phyloP scores from a whole-genome alignment of 257 asterid species.

The Lycium barbarum region DNA sequence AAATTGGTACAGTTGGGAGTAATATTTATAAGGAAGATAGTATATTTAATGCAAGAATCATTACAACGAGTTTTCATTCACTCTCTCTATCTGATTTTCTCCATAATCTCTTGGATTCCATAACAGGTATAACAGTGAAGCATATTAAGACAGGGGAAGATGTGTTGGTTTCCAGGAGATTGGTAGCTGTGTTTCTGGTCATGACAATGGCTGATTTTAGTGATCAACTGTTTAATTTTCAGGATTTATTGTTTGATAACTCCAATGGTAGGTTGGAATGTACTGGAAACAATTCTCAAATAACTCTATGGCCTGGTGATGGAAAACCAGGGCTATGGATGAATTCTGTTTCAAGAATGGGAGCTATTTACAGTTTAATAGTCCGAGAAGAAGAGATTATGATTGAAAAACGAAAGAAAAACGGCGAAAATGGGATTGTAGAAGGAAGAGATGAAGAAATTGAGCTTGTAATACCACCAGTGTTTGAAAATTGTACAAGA shows the following conservation, averaged over 20 bases:
- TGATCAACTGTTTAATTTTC: constrained; percentile 76
- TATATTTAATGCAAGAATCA: no score
- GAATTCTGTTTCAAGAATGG: constrained; percentile 75
- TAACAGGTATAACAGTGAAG: constrained; percentile 46
- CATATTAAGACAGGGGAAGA: constrained; percentile 85
- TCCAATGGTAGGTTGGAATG: constrained; percentile 66
- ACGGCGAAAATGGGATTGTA: background rate
- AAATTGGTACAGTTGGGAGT: no score
- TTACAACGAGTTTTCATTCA: no score
- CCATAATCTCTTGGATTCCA: no score
- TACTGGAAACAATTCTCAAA: constrained; percentile 50
- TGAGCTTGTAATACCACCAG: constrained; percentile 80
- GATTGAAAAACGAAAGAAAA: constrained; percentile 30
- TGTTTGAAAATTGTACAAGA: constrained; percentile 54
- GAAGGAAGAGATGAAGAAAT: constrained; percentile 56
- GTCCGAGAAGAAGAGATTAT: constrained; percentile 67
- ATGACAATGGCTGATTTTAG: constrained; percentile 92
- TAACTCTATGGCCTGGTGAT: constrained; percentile 81
- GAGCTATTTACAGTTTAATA: constrained; percentile 61
- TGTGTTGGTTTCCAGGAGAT: constrained; percentile 65
- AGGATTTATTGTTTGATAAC: constrained; percentile 73
- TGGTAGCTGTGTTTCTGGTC: constrained; percentile 67
- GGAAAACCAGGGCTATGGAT: constrained; percentile 89
- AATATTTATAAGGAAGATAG: no score
- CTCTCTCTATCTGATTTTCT: no score